A percentile compares a stretch with the other conserved stretches of the same genome.
These are phyloP conservation scores for Russula compacta DNA, from an alignment of 768 basidiomycete genomes.

Conservation along the genomic window DNA sequence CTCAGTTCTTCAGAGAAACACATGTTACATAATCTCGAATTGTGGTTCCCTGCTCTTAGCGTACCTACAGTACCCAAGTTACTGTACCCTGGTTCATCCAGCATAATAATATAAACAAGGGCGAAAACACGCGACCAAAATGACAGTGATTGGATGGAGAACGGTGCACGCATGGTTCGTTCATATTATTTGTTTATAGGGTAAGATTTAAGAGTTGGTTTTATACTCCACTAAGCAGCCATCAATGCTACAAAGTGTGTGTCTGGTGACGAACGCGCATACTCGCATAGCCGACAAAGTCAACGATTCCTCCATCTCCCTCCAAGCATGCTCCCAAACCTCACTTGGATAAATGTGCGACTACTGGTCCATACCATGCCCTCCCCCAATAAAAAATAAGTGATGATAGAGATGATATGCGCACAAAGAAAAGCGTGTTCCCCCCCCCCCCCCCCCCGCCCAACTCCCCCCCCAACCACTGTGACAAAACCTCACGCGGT, in stretches of 20 bases:
- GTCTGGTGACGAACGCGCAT: neutral
- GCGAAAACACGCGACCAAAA: neutral
- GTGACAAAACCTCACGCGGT: neutral
- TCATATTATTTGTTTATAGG: no score
- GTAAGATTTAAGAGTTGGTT: no score
- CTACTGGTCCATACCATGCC: neutral
- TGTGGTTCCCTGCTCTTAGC: neutral
- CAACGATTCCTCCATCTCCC: neutral
- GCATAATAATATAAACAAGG: slow-evolving; percentile 2
- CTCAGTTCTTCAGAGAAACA: neutral
- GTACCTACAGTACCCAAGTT: slow-evolving; percentile 7
- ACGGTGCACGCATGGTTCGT: no score
- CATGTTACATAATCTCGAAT: neutral
- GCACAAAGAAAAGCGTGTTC: neutral
- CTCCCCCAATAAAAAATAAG: neutral
- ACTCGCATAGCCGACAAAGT: no score
- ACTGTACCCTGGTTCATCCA: neutral
- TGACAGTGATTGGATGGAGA: neutral
- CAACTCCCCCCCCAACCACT: neutral
- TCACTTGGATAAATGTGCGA: neutral
- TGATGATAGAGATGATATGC: slow-evolving; percentile 2
- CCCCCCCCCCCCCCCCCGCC: neutral
- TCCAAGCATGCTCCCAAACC: neutral
- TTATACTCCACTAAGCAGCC: neutral
- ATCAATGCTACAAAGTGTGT: neutral